Evolutionary conservation across 352 stramenopile species (phyloP).

Genomic region (Hyaloperonospora arabidopsidis): DNA sequence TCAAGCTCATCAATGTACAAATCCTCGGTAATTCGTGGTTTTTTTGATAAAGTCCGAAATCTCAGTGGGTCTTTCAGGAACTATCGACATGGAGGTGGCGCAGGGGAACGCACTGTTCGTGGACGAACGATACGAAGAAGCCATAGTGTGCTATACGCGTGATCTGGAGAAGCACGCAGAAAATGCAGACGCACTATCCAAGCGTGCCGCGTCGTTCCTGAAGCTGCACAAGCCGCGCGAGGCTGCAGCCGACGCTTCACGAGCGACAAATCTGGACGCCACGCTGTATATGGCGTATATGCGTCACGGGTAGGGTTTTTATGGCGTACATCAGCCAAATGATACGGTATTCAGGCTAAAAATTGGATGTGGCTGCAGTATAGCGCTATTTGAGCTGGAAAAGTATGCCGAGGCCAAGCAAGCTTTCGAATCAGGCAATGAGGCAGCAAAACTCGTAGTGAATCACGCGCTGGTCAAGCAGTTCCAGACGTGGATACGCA

Average conservation of each 20-base stretch:
- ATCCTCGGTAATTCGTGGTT: no score
- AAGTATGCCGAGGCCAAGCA: constrained; percentile 54
- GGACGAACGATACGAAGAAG: constrained; percentile 69
- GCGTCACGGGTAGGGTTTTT: constrained; percentile 56
- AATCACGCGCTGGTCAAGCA: constrained; percentile 39
- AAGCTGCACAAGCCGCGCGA: constrained; percentile 59
- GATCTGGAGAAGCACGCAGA: constrained; percentile 31
- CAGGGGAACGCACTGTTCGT: constrained; percentile 78
- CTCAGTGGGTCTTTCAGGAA: constrained; percentile 7
- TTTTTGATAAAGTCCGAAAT: no score
- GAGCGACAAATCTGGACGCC: constrained; percentile 44
- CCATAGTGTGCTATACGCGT: constrained; percentile 44
- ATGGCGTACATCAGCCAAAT: neutral
- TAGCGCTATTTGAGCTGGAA: constrained; percentile 80
- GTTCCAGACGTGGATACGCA: constrained; percentile 83
- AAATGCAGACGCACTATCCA: constrained; percentile 51
- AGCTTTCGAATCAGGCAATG: constrained; percentile 51
- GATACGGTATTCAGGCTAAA: neutral
- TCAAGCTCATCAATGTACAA: no score
- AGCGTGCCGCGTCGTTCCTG: constrained; percentile 58
- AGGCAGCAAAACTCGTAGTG: constrained; percentile 10
- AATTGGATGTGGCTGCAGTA: constrained; percentile 20
- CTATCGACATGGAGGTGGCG: constrained; percentile 52
- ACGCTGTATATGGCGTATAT: constrained; percentile 51
- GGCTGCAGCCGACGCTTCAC: constrained; percentile 42